Percentiles rank a stretch among this genome's conserved stretches.
These are phyloP conservation scores for Colletotrichum lupini DNA, from an alignment of 2,329 filamentous ascomycete genomes.

Conservation along the genomic window DNA sequence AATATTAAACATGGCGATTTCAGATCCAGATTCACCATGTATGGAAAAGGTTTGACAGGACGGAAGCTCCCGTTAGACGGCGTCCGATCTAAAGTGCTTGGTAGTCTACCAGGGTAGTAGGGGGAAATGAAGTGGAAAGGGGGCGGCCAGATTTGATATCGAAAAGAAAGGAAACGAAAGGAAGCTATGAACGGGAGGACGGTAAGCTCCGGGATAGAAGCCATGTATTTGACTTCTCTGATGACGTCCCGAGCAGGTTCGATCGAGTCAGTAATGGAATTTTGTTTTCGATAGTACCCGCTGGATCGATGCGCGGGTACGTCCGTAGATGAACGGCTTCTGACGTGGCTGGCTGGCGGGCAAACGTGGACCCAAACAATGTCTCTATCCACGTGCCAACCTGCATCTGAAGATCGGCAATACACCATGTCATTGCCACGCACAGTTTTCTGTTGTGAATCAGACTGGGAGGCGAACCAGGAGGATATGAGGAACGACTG, in stretches of 20 bases:
- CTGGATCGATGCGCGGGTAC: background rate
- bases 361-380: background rate
- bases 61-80: background rate
- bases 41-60: background rate
- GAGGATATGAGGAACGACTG: background rate
- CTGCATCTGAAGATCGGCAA: background rate
- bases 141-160: background rate
- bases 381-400: background rate
- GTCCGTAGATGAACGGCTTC: background rate
- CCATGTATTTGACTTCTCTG: background rate
- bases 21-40: background rate
- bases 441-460: background rate
- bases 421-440: background rate
- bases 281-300: background rate
- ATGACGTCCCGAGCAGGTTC: background rate
- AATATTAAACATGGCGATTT: background rate
- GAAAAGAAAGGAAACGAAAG: background rate
- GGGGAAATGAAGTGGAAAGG: background rate
- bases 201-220: background rate
- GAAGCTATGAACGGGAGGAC: background rate
- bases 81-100: background rate
- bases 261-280: background rate
- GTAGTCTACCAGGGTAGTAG: background rate
- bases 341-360: background rate
- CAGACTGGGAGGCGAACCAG: background rate